A percentile compares a stretch with the other conserved stretches of the same genome.
Conservation (phyloP, 805 yeast species). For the Metschnikowia corniflorae region DNA sequence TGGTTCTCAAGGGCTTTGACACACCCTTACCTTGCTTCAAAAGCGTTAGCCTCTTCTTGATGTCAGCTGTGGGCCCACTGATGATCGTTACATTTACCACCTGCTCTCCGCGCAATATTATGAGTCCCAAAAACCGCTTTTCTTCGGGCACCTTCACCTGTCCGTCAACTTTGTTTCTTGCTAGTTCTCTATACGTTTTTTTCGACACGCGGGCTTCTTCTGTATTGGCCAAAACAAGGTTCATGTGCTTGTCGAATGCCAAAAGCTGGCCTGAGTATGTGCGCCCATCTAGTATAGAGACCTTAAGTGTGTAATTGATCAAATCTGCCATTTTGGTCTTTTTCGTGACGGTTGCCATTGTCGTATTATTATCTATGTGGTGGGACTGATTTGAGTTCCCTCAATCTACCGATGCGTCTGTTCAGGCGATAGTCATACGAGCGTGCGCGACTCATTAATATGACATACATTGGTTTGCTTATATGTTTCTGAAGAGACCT, state of each 20-base stretch:
- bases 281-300: slow-evolving; percentile 73
- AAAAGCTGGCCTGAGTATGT: slow-evolving; percentile 74
- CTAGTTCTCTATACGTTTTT: slow-evolving; percentile 44
- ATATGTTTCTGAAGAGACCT: too few relatives aligned
- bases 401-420: too few relatives aligned
- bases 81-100: slow-evolving; percentile 71
- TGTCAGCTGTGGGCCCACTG: slow-evolving; percentile 50
- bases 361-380: too few relatives aligned
- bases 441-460: too few relatives aligned
- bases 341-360: slow-evolving; percentile 24
- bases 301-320: slow-evolving; percentile 67
- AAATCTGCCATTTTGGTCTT: slow-evolving; percentile 58
- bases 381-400: too few relatives aligned
- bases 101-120: slow-evolving; percentile 84
- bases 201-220: slow-evolving; percentile 79
- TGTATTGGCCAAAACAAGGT: slow-evolving; percentile 77
- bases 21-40: slow-evolving; percentile 24
- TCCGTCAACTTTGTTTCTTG: slow-evolving; percentile 22
- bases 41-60: slow-evolving; percentile 29
- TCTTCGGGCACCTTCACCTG: slow-evolving; percentile 50
- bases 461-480: too few relatives aligned
- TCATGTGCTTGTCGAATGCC: slow-evolving; percentile 89
- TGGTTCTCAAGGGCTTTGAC: slow-evolving; percentile 35
- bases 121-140: slow-evolving; percentile 73
- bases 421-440: too few relatives aligned